Evolutionary conservation across 345 rosid species (phyloP), one percentile per base, ranked within the genome.

Genomic region (Leavenworthia alabamica): DNA sequence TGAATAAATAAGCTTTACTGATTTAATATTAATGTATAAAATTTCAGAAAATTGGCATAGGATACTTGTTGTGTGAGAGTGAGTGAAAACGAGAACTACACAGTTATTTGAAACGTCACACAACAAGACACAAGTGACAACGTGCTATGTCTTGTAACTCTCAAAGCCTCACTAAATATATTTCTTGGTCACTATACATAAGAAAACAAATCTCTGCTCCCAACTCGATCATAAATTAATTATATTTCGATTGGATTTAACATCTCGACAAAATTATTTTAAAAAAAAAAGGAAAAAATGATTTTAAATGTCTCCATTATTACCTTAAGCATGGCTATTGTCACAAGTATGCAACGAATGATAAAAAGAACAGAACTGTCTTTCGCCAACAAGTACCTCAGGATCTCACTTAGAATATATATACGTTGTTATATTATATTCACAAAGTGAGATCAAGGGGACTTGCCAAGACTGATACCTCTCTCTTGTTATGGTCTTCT

Each of bases 371-470:
- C 52, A 41, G 51, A 71, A 16, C 27, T 12, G 47, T 57, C 70
- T 49, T 56, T 47, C n/a, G 49, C 64, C 60, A 64, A 73, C 79
- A 79, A 86, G 86, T 83, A 79, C 84, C 80, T 83, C 85, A 78
- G 71, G 79, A 82, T 80, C 95, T 83, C 84, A 82, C 82, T 83
- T 58, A 77, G 80, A 81, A 82, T 64, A 50, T 40, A 14, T 60
- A 29, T 56, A 28, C 10, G 6, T 67, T 66, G 48, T 56, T 41
- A 59, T 60, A 15, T 22, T 81, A 37, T 76, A 79, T 85, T 86
- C 95, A 85, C 54, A 86, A 70, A 83, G 95, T 85, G 80, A 86
- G 97, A 81, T 90, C 90, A 62, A 79, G 87, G 70, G 84, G 77
- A 86, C 88, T 85, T 64, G 82, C 74, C 66, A 58, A 60, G 62